These are phyloP conservation scores for Tuber aestivum DNA, from an alignment of 495 filamentous ascomycete genomes.

Conservation along the genomic window DNA sequence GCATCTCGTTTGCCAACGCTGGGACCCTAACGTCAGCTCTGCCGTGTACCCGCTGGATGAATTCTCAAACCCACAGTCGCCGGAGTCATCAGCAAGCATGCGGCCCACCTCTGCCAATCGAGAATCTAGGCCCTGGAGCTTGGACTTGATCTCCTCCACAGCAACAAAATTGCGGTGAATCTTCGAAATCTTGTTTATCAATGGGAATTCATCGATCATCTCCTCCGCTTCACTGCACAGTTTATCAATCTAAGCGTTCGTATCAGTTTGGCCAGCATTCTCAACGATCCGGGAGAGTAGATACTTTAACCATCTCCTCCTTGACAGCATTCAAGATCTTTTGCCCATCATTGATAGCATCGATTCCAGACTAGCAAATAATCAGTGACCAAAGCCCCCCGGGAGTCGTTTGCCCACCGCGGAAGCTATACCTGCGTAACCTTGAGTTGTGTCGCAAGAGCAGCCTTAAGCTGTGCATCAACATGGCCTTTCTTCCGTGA, in stretches of 20 bases:
- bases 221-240: constrained; percentile 91
- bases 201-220: constrained; percentile 93
- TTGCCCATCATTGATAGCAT: constrained; percentile 75
- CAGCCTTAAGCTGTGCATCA: constrained; percentile 79
- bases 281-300: neutral
- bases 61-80: constrained; percentile 50
- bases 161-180: constrained; percentile 91
- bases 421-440: constrained; percentile 58
- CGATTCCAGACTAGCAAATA: constrained; percentile 61
- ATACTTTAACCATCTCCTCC: constrained; percentile 83
- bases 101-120: constrained; percentile 65
- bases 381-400: constrained; percentile 21
- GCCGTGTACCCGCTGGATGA: neutral
- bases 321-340: constrained; percentile 80
- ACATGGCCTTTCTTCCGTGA: constrained; percentile 85
- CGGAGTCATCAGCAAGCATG: constrained; percentile 73
- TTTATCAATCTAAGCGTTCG: constrained; percentile 66
- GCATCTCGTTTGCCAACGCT: constrained; percentile 66
- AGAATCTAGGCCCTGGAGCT: constrained; percentile 76
- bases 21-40: constrained; percentile 11
- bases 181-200: constrained; percentile 80
- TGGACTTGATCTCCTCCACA: constrained; percentile 82
- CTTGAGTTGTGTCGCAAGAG: constrained; percentile 82
- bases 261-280: constrained; percentile 13
- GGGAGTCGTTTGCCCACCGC: neutral